Percentiles rank a stretch among this genome's conserved stretches.
These are phyloP conservation scores for Trypanosoma lewisi DNA, from an alignment of 208 protist genomes.

Conservation along the genomic window DNA sequence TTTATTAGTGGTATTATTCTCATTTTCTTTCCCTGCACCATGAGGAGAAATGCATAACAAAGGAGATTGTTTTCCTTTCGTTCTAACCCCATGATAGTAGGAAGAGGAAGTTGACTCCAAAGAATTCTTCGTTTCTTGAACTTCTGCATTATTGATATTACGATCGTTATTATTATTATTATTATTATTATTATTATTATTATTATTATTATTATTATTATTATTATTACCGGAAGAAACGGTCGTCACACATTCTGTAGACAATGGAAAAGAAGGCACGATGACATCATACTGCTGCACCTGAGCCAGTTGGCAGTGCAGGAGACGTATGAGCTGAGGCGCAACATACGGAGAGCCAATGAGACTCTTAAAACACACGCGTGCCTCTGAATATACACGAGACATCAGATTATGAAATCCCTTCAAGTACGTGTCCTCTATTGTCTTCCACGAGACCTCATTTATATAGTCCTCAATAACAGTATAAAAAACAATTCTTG, in stretches of 20 bases:
- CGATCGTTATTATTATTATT: background rate
- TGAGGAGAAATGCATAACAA: too few relatives aligned
- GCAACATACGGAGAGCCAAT: background rate
- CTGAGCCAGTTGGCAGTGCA: background rate
- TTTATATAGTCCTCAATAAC: slow-evolving; percentile 21
- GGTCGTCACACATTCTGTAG: too few relatives aligned
- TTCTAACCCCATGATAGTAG: too few relatives aligned
- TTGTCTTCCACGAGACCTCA: background rate
- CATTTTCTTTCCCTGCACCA: too few relatives aligned
- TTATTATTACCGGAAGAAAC: too few relatives aligned
- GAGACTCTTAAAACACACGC: slow-evolving; percentile 15
- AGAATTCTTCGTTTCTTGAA: background rate
- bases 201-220: too few relatives aligned
- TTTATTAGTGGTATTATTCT: too few relatives aligned
- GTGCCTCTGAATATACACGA: background rate
- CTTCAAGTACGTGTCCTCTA: slow-evolving; percentile 6
- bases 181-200: too few relatives aligned
- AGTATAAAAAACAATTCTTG: slow-evolving; percentile 30
- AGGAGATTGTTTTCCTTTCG: too few relatives aligned
- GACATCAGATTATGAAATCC: slow-evolving; percentile 5
- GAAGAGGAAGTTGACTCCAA: background rate
- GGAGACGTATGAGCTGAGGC: background rate
- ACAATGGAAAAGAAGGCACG: background rate
- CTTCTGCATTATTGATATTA: background rate
- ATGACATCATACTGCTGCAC: background rate